Percentiles rank a stretch among this genome's conserved stretches.
Conservation (phyloP, 2,329 filamentous ascomycete species). For the Fusarium coicis region DNA sequence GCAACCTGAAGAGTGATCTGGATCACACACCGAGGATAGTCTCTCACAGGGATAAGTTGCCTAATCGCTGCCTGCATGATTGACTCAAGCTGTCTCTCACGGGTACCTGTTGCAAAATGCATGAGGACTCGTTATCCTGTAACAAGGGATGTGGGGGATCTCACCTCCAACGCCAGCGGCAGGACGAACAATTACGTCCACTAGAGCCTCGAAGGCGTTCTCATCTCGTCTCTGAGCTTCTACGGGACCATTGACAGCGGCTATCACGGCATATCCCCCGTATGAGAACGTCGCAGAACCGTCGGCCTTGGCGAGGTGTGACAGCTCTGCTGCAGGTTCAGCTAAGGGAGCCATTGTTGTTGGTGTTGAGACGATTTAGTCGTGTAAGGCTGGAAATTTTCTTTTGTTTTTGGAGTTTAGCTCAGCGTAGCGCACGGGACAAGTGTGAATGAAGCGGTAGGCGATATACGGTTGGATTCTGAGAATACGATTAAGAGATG, state of each 20-base stretch:
- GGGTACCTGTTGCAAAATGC: slow-evolving; percentile 63
- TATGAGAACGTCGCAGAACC: slow-evolving; percentile 83
- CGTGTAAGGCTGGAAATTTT: slow-evolving; percentile 32
- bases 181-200: slow-evolving; percentile 92
- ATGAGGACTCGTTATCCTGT: slow-evolving; percentile 16
- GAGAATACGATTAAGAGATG: no score
- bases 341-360: slow-evolving; percentile 56
- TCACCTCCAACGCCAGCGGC: slow-evolving; percentile 83
- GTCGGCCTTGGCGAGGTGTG: slow-evolving; percentile 75
- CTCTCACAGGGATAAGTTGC: slow-evolving; percentile 78
- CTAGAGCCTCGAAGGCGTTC: slow-evolving; percentile 86
- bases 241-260: slow-evolving; percentile 90
- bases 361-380: slow-evolving; percentile 18
- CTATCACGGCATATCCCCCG: slow-evolving; percentile 82
- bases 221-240: slow-evolving; percentile 91
- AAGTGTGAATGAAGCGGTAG: neutral
- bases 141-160: slow-evolving; percentile 36
- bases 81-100: slow-evolving; percentile 84
- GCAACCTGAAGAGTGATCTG: slow-evolving; percentile 85
- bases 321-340: slow-evolving; percentile 64
- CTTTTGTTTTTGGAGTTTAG: slow-evolving; percentile 2
- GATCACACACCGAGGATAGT: slow-evolving; percentile 80
- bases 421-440: slow-evolving; percentile 14
- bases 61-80: slow-evolving; percentile 77
- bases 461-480: neutral